Evolutionary conservation across 1,139 yeast species (phyloP), one percentile per base, ranked within the genome.

Genomic region (Saccharomycopsis phalli): DNA sequence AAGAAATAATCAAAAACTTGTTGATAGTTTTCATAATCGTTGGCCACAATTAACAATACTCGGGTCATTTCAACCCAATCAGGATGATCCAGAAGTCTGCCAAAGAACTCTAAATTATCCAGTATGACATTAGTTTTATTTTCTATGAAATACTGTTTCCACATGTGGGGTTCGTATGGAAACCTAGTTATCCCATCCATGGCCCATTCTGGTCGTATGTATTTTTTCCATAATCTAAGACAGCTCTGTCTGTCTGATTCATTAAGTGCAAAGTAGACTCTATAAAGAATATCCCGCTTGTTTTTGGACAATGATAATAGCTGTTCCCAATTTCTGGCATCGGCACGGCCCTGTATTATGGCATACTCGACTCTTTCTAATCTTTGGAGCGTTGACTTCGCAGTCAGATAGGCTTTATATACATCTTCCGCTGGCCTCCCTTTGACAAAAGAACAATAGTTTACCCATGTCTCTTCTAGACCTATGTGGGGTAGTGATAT

Each of bases 251-350:
- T 11, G 27, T 25, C 11, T 25, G 11, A 11, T 7, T 20, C 23
- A 11, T 13, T 20, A 31, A 31, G 23, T 8, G 19, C 21, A n/a
- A 10, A 31, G n/a, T 20, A 6, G 19, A 11, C 7, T 4, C 29
- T 11, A 6, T 11, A 14, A n/a, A 26, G 29, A 7, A n/a, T 14
- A 8, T 11, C 29, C 13, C 8, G 74, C 75, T 2, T 52, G 51
- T 8, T 51, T 50, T 39, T 69, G 61, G 1, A 68, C 44, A 2
- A 46, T 14, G 4, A 31, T 14, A 14, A 37, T 22, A 7, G 16
- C 26, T 32, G 14, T 11, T 13, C 14, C 29, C 29, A 26, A 14
- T 26, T 26, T 6, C n/a, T n/a, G 4, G 14, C 14, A 14, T 26
- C 29, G 29, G 14, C n/a, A 23, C 27, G 10, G 27, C 27, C n/a